phyloP scores from a whole-genome alignment of 768 basidiomycete species.

The Collybiopsis luxurians region DNA sequence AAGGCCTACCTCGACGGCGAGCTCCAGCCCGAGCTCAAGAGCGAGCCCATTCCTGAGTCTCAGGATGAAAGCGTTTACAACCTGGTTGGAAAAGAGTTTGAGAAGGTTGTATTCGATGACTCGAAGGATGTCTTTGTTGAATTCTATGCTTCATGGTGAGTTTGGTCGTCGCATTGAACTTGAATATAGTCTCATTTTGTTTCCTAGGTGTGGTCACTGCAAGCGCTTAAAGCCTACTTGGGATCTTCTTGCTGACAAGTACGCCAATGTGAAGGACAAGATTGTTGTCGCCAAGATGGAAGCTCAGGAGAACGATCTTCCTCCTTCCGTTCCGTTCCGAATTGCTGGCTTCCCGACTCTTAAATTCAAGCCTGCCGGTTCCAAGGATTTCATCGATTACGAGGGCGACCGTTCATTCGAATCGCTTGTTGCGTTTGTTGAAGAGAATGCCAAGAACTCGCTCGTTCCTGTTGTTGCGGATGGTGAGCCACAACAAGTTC shows the following conservation, averaged over 20 bases:
- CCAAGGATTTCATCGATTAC: slow-evolving; percentile 85
- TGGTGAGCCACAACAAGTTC: slow-evolving; percentile 30
- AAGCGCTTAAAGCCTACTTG: slow-evolving; percentile 94
- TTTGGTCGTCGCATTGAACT: slow-evolving; percentile 10
- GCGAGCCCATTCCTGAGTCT: slow-evolving; percentile 75
- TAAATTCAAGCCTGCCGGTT: slow-evolving; percentile 94
- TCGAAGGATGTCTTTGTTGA: slow-evolving; percentile 94
- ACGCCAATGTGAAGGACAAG: slow-evolving; percentile 67
- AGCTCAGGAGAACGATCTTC: slow-evolving; percentile 94
- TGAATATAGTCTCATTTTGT: neutral
- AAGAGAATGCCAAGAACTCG: slow-evolving; percentile 77
- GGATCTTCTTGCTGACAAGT: slow-evolving; percentile 89
- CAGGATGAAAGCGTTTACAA: slow-evolving; percentile 83
- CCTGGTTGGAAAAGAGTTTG: slow-evolving; percentile 88
- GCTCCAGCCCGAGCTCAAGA: slow-evolving; percentile 84
- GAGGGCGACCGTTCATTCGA: slow-evolving; percentile 90
- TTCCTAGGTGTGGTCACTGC: slow-evolving; percentile 86
- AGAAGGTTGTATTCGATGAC: slow-evolving; percentile 82
- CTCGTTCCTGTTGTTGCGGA: slow-evolving; percentile 32
- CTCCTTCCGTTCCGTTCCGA: slow-evolving; percentile 83
- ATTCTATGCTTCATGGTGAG: slow-evolving; percentile 95
- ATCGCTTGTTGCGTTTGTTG: slow-evolving; percentile 78
- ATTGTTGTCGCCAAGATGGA: slow-evolving; percentile 93
- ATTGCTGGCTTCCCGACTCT: slow-evolving; percentile 90
- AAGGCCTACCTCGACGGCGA: slow-evolving; percentile 66